These are phyloP conservation scores for Penicillium crystallinum DNA, from an alignment of 495 filamentous ascomycete species.

Conservation along the genomic window DNA sequence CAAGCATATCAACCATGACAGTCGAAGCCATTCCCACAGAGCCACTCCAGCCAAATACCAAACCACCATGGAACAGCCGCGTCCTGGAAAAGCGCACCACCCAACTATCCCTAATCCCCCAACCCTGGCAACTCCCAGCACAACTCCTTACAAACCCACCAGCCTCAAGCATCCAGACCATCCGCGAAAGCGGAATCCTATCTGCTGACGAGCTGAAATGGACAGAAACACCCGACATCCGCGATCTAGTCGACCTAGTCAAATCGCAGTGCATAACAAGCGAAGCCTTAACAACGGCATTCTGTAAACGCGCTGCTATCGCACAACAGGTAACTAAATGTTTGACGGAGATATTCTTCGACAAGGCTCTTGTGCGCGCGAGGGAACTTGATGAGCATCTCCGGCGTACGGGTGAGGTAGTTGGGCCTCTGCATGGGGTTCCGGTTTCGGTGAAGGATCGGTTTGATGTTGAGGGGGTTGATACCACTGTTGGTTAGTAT, in stretches of 20 bases:
- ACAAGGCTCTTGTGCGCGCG: constrained; percentile 34
- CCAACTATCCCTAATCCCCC: constrained; percentile 21
- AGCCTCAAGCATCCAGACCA: constrained; percentile 13
- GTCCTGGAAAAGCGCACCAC: constrained; percentile 12
- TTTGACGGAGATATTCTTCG: constrained; percentile 58
- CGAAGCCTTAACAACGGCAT: constrained; percentile 44
- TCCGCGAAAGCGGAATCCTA: constrained; percentile 32
- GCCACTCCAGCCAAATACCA: neutral
- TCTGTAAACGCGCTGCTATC: constrained; percentile 53
- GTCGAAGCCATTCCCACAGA: neutral
- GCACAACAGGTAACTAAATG: constrained; percentile 54
- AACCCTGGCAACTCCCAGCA: constrained; percentile 17
- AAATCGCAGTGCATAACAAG: constrained; percentile 4
- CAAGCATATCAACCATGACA: neutral
- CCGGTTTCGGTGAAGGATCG: constrained; percentile 64
- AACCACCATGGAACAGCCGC: constrained; percentile 3
- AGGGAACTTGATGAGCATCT: constrained; percentile 37
- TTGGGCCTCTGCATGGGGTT: constrained; percentile 61
- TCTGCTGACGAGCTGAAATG: constrained; percentile 42
- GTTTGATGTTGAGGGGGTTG: constrained; percentile 49
- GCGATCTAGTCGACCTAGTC: constrained; percentile 30
- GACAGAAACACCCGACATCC: constrained; percentile 40
- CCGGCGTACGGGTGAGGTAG: constrained; percentile 28
- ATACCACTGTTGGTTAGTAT: constrained; percentile 34
- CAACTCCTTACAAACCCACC: constrained; percentile 2